Evolutionary conservation across 805 yeast species (phyloP), one percentile per base, ranked within the genome.

Genomic region (Lachancea quebecensis): DNA sequence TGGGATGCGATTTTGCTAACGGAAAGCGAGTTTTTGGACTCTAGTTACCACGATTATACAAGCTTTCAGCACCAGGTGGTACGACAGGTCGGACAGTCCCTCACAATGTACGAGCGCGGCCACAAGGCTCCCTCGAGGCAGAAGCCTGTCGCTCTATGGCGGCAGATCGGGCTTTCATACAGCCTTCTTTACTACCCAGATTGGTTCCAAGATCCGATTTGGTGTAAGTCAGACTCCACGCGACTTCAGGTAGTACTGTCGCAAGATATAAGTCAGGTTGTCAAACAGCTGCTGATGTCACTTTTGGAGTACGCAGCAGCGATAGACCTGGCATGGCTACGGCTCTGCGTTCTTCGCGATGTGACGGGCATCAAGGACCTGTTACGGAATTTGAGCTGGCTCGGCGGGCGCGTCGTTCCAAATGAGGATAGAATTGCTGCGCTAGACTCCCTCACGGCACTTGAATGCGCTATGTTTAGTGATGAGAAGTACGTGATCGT

Each of bases 1-100:
- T 63, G 67, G 67, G 61, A 62, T 48, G 47, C 60, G 10, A 58
- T 63, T 4, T 38, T 61, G 37, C 43, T 58, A 1, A 51, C 57
- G 2, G 67, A 63, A 49, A 50, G 55, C 18, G 55, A 55, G 40
- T 60, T 60, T 38, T 46, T 43, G 29, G 42, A 60, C 10, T 45
- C 50, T 7, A 16, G 39, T 11, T 37, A 34, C 18, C 30, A 11
- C 28, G 39, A 33, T 17, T 43, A 43, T 31, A 16, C 42, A 10
- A 27, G 38, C 10, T 43, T 43, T 29, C 46, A 43, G 42, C 35
- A 32, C 14, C 33, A 16, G 35, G 42, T 43, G 35, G 46, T 43
- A n/a, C 39, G 34, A 17, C 33, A 43, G n/a, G 46, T 43, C 11
- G 46, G 46, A 10, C 33, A 28, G 17, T 15, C 28, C 16, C 38